Percentiles rank a stretch among this genome's conserved stretches.
Evolutionary conservation across 768 basidiomycete species (phyloP).

Genomic region (Sarcomyxa edulis): DNA sequence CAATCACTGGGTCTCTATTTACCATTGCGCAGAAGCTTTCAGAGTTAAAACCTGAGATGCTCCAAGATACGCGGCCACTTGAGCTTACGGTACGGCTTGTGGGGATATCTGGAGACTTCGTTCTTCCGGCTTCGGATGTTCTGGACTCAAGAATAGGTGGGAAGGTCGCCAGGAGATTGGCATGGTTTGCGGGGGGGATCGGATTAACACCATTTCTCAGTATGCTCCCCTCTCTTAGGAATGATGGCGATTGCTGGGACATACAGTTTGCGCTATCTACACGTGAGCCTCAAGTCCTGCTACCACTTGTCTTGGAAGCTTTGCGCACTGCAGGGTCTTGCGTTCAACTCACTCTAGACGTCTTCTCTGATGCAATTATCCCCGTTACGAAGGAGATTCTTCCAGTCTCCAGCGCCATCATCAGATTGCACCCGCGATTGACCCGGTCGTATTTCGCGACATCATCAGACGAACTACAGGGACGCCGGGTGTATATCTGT

Average conservation of each 20-base stretch:
- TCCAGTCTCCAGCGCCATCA: too few relatives aligned
- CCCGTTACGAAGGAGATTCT: slow-evolving; percentile 14
- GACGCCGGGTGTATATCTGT: slow-evolving; percentile 39
- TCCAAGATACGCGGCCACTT: slow-evolving; percentile 33
- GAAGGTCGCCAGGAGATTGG: slow-evolving; percentile 20
- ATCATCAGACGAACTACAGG: slow-evolving; percentile 9
- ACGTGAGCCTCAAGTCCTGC: slow-evolving; percentile 45
- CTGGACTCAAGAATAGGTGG: too few relatives aligned
- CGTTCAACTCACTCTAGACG: slow-evolving; percentile 27
- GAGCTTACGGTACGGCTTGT: slow-evolving; percentile 38
- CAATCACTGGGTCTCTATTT: slow-evolving; percentile 54
- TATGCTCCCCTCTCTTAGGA: slow-evolving; percentile 30
- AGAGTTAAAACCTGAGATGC: slow-evolving; percentile 31
- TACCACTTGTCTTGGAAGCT: slow-evolving; percentile 34
- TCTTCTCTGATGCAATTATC: slow-evolving; percentile 28
- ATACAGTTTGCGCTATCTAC: slow-evolving; percentile 47
- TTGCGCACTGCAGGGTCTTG: slow-evolving; percentile 10
- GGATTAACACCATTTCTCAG: slow-evolving; percentile 62
- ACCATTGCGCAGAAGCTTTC: slow-evolving; percentile 36
- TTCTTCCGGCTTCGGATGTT: too few relatives aligned
- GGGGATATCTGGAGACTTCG: slow-evolving; percentile 51
- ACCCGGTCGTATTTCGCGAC: slow-evolving; percentile 14
- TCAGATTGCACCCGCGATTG: too few relatives aligned
- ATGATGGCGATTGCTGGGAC: slow-evolving; percentile 20
- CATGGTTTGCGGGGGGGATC: slow-evolving; percentile 65